These are phyloP conservation scores for Marsdenia floribunda DNA, from an alignment of 257 asterid species.

Conservation along the genomic window DNA sequence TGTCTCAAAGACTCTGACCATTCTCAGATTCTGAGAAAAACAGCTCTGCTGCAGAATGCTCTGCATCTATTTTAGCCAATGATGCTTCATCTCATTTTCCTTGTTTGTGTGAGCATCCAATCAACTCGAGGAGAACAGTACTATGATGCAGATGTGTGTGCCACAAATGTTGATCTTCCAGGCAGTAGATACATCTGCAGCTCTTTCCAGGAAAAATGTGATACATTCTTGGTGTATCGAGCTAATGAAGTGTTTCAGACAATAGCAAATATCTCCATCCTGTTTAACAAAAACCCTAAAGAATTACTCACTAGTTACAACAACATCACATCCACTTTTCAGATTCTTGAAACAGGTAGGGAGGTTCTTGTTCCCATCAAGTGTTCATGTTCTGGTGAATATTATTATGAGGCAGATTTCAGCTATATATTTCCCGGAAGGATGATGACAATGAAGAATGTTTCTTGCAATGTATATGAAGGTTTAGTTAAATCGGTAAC, in stretches of 20 bases:
- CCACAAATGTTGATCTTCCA: conserved; percentile 27
- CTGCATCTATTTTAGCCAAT: not conserved
- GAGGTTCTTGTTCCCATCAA: conserved; percentile 49
- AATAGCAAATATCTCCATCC: conserved; percentile 30
- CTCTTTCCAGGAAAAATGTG: conserved; percentile 30
- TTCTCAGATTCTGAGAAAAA: not conserved
- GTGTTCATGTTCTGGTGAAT: conserved; percentile 44
- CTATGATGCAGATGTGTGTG: conserved; percentile 50
- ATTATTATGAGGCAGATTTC: conserved; percentile 16
- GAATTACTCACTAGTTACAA: conserved; percentile 30
- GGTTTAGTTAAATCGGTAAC: conserved; percentile 51
- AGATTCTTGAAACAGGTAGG: conserved; percentile 38
- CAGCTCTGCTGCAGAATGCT: conserved; percentile 14
- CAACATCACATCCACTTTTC: conserved; percentile 24
- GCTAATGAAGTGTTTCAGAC: conserved; percentile 33
- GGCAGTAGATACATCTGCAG: conserved; percentile 56
- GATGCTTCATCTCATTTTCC: conserved; percentile 30
- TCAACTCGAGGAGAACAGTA: conserved; percentile 35
- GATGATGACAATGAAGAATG: conserved; percentile 8
- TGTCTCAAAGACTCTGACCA: conserved; percentile 3
- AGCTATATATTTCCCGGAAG: conserved; percentile 24
- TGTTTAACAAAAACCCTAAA: conserved; percentile 33
- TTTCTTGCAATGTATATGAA: conserved; percentile 49
- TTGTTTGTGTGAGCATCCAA: conserved; percentile 22
- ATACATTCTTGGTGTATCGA: conserved; percentile 47